phyloP scores from a whole-genome alignment of 2,329 filamentous ascomycete species.

The Penicillium italicum region DNA sequence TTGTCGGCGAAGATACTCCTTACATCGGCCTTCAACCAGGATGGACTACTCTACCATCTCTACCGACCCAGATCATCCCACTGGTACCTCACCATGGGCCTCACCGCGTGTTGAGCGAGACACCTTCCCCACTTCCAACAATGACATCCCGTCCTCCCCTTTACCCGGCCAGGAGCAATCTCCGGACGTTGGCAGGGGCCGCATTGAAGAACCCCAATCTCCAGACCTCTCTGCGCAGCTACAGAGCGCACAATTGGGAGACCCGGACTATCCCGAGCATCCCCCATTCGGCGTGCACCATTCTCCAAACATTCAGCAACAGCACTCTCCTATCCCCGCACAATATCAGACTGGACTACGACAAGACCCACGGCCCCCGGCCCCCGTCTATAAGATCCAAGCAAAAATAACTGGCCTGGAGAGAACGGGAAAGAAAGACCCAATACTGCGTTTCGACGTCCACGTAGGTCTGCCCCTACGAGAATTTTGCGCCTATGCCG shows the following conservation, averaged over 20 bases:
- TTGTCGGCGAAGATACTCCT: constrained; percentile 17
- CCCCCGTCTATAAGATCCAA: constrained; percentile 78
- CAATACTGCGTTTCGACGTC: constrained; percentile 90
- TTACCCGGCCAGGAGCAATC: constrained; percentile 38
- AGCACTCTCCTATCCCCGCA: constrained; percentile 43
- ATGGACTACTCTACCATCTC: constrained; percentile 66
- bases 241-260: constrained; percentile 40
- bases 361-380: constrained; percentile 44
- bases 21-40: constrained; percentile 15
- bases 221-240: constrained; percentile 44
- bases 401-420: constrained; percentile 94
- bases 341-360: constrained; percentile 47
- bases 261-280: constrained; percentile 36
- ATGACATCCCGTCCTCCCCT: constrained; percentile 43
- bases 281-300: constrained; percentile 38
- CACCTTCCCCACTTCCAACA: constrained; percentile 33
- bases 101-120: constrained; percentile 54
- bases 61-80: constrained; percentile 57
- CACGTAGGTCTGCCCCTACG: constrained; percentile 62
- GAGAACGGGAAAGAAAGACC: constrained; percentile 90
- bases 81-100: constrained; percentile 61
- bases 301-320: constrained; percentile 38
- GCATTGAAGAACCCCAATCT: constrained; percentile 34
- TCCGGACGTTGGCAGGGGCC: constrained; percentile 24
- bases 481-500: not conserved